Base-by-base conservation (phyloP, 306 rosid genomes). In the Urtica urens region DNA sequence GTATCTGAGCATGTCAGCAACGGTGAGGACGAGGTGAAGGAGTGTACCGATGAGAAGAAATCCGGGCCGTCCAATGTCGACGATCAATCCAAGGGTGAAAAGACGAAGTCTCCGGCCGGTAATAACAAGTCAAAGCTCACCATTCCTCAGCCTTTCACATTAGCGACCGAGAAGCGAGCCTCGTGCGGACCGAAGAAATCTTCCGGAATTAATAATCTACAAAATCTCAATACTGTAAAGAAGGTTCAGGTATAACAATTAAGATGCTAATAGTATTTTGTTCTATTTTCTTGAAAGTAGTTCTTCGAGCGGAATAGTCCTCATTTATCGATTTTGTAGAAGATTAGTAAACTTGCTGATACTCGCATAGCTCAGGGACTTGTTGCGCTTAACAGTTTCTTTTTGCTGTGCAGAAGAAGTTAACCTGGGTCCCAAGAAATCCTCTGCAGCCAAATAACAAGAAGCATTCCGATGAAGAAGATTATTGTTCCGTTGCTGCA, bases 151-250 rank as follows among this genome's bases (percentile, higher is more conserved):
- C 99, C 99, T 18, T 92, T 92, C 75, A 68, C 96, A 55, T 75
- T 92, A 14, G 96, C 99, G 47, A 92, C 99, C 28, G 99, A 92
- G 70, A 92, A 66, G 72, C 99, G 96, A 49, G 95, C 94, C 58
- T 73, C 76, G 1, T 51, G 46, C 52, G 78, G 72, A 63, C 58
- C 58, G 54, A 68, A 49, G 49, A 86, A 77, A 49, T 46, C 67
- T 39, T 59, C 65, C 34, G 75, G 37, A 51, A 65, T 50, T 38
- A 73, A 34, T 23, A 71, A 65, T 59, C 72, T 67, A 33, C 67
- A 49, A n/a, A 50, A 72, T 68, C 53, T 68, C 59, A 68, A 64
- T 62, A 65, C 62, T 38, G 47, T 65, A 24, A 86, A 82, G 75
- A 81, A 73, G 66, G 75, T 60, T 69, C 87, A 78, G 99, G 99